Evolutionary conservation across 129 eudicot species (phyloP).

Genomic region (Flaveria ramosissima): DNA sequence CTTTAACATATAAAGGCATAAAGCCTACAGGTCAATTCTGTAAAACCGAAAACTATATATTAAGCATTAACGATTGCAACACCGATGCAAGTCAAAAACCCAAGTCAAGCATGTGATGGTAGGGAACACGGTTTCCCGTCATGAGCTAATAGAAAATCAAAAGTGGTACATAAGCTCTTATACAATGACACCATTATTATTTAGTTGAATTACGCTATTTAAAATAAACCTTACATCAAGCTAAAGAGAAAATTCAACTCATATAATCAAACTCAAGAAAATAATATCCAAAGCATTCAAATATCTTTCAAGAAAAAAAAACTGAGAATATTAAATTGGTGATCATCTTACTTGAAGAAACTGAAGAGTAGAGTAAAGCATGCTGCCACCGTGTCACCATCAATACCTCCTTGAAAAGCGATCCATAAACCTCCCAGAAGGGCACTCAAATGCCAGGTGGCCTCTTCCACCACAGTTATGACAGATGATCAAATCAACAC

Average conservation of each 20-base stretch:
- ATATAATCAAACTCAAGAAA: background rate
- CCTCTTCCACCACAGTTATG: slow-evolving; percentile 98
- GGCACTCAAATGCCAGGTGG: slow-evolving; percentile 86
- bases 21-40: no score
- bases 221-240: background rate
- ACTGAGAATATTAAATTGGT: no score
- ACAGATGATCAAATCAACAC: slow-evolving; percentile 70
- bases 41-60: no score
- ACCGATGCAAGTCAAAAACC: background rate
- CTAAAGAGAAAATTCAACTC: background rate
- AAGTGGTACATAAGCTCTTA: background rate
- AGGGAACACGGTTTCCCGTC: background rate
- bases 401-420: slow-evolving; percentile 85
- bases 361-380: background rate
- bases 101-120: background rate
- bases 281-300: background rate
- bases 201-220: background rate
- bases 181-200: background rate
- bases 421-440: slow-evolving; percentile 80
- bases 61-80: no score
- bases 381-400: slow-evolving; percentile 12
- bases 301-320: background rate
- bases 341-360: slow-evolving; percentile 9
- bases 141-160: background rate
- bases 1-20: no score